Evolutionary conservation across 1,139 yeast species (phyloP).

Genomic region (Suhomyces atakaporum): DNA sequence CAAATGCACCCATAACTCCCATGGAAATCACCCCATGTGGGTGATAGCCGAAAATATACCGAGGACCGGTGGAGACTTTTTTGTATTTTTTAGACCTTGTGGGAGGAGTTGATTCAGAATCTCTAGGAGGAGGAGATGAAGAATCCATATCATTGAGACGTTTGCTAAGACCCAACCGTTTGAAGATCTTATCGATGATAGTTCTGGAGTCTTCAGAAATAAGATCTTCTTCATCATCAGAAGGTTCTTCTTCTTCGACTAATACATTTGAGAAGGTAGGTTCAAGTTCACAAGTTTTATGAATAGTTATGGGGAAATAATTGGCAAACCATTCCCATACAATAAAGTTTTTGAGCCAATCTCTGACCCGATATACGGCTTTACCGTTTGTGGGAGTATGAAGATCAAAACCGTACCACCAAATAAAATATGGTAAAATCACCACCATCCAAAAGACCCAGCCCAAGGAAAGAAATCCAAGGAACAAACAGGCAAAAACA

Average conservation of each 20-base stretch:
- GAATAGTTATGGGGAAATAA: slow-evolving; percentile 80
- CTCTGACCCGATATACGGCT: slow-evolving; percentile 57
- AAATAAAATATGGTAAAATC: slow-evolving; percentile 56
- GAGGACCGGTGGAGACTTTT: slow-evolving; percentile 60
- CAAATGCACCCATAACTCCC: slow-evolving; percentile 88
- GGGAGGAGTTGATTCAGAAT: slow-evolving; percentile 5
- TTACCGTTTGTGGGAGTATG: slow-evolving; percentile 76
- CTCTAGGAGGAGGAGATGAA: slow-evolving; percentile 17
- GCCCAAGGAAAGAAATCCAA: slow-evolving; percentile 59
- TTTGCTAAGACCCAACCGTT: slow-evolving; percentile 40
- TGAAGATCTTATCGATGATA: slow-evolving; percentile 39
- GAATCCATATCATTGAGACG: slow-evolving; percentile 36
- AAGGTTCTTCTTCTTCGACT: slow-evolving; percentile 23
- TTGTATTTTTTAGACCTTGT: slow-evolving; percentile 19
- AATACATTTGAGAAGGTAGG: slow-evolving; percentile 64
- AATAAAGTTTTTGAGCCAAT: slow-evolving; percentile 55
- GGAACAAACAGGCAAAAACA: slow-evolving; percentile 51
- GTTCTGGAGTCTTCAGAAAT: slow-evolving; percentile 43
- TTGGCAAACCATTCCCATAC: slow-evolving; percentile 76
- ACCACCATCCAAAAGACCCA: slow-evolving; percentile 71
- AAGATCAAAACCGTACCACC: slow-evolving; percentile 57
- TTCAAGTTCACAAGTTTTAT: slow-evolving; percentile 67
- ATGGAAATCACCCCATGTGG: slow-evolving; percentile 96
- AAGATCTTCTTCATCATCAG: slow-evolving; percentile 49
- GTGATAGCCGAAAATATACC: slow-evolving; percentile 89